Evolutionary conservation across 2,329 filamentous ascomycete species (phyloP).

Genomic region (Tolypocladium tropicale): DNA sequence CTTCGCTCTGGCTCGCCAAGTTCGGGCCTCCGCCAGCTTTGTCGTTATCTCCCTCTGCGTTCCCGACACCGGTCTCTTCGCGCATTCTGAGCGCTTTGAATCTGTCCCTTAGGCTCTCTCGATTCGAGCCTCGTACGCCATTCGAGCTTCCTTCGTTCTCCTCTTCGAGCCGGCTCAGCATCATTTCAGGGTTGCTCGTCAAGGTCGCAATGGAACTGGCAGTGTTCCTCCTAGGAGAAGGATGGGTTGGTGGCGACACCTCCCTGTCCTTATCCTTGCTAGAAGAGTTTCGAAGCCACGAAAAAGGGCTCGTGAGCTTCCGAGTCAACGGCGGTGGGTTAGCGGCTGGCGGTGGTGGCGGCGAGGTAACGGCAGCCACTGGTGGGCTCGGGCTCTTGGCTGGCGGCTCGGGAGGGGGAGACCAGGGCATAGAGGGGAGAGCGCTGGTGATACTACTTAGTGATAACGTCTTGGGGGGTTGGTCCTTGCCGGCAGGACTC

Average conservation of each 20-base stretch:
- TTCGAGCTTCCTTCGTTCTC: slow-evolving; percentile 42
- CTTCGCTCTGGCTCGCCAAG: slow-evolving; percentile 12
- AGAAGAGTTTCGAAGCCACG: slow-evolving; percentile 63
- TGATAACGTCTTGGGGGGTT: slow-evolving; percentile 46
- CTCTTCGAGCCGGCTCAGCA: slow-evolving; percentile 67
- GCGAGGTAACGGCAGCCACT: slow-evolving; percentile 18
- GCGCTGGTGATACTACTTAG: slow-evolving; percentile 62
- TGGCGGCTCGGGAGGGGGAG: slow-evolving; percentile 42
- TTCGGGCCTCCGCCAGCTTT: slow-evolving; percentile 24
- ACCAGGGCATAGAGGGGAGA: slow-evolving; percentile 65
- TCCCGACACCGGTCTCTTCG: slow-evolving; percentile 54
- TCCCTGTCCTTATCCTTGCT: slow-evolving; percentile 43
- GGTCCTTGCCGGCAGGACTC: slow-evolving; percentile 24
- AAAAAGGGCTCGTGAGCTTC: slow-evolving; percentile 81
- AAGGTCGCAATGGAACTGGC: slow-evolving; percentile 70
- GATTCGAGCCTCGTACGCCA: slow-evolving; percentile 35
- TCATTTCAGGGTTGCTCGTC: slow-evolving; percentile 72
- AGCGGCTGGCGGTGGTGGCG: slow-evolving; percentile 13
- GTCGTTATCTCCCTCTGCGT: slow-evolving; percentile 42
- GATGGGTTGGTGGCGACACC: slow-evolving; percentile 40
- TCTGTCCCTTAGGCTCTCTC: slow-evolving; percentile 61
- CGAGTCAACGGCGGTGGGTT: slow-evolving; percentile 34
- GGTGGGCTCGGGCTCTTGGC: slow-evolving; percentile 32
- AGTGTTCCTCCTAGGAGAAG: slow-evolving; percentile 55
- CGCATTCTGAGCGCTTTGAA: slow-evolving; percentile 70